Percentiles rank a stretch among this genome's conserved stretches.
Evolutionary conservation across 495 filamentous ascomycete species (phyloP).

Genomic region (Amphirosellinia nigrospora): DNA sequence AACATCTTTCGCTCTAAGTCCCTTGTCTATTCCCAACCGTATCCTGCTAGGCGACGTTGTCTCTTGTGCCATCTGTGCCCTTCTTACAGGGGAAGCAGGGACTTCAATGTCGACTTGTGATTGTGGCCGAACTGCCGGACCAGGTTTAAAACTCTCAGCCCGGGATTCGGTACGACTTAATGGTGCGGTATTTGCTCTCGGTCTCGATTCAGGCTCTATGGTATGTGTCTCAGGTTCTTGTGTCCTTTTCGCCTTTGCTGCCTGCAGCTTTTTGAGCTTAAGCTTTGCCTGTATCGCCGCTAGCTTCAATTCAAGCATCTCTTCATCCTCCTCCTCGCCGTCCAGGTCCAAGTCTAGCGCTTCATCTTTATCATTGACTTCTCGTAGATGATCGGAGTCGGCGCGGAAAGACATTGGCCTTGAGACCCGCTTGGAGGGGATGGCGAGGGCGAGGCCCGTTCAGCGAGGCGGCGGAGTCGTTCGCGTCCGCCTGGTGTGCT

Average conservation of each 20-base stretch:
- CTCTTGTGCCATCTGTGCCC: slow-evolving; percentile 49
- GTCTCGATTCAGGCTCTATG: slow-evolving; percentile 31
- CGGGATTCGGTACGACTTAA: slow-evolving; percentile 33
- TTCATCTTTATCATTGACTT: slow-evolving; percentile 33
- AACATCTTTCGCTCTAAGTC: slow-evolving; percentile 78
- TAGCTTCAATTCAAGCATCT: slow-evolving; percentile 81
- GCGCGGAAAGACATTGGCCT: slow-evolving; percentile 19
- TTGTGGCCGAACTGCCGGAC: slow-evolving; percentile 38
- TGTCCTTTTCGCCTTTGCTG: slow-evolving; percentile 53
- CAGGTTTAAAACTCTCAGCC: slow-evolving; percentile 25
- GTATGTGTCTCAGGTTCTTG: slow-evolving; percentile 32
- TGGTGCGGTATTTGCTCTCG: slow-evolving; percentile 27
- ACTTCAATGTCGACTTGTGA: slow-evolving; percentile 68
- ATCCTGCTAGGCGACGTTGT: slow-evolving; percentile 81
- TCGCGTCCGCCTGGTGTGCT: slow-evolving; percentile 81
- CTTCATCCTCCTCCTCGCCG: slow-evolving; percentile 90
- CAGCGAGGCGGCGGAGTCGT: slow-evolving; percentile 67
- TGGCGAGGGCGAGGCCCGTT: slow-evolving; percentile 66
- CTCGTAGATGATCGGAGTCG: neutral
- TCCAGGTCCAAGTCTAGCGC: slow-evolving; percentile 57
- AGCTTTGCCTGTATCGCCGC: slow-evolving; percentile 85
- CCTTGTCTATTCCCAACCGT: slow-evolving; percentile 88
- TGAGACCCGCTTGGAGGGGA: slow-evolving; percentile 55
- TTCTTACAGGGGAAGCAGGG: slow-evolving; percentile 76
- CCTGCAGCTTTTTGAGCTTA: slow-evolving; percentile 86